Conservation (phyloP, 1,139 yeast species). For the Lodderomyces margitis region DNA sequence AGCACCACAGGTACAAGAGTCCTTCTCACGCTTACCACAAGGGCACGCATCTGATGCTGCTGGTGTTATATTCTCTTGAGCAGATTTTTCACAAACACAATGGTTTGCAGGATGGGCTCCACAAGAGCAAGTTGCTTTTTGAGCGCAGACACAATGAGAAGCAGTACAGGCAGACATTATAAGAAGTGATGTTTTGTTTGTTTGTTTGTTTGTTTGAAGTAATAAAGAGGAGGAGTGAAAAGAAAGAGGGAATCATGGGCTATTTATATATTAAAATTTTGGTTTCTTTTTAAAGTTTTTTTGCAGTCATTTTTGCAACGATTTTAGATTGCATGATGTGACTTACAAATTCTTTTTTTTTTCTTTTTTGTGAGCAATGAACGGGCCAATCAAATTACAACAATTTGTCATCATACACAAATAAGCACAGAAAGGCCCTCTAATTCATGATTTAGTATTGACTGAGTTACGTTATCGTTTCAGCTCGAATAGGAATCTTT, state of each 20-base stretch:
- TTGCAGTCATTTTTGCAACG: slow-evolving; percentile 3
- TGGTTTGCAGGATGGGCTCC: slow-evolving; percentile 48
- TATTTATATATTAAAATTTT: neutral
- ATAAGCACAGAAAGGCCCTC: no score
- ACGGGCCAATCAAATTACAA: neutral
- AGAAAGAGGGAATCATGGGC: neutral
- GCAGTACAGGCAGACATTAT: slow-evolving; percentile 36
- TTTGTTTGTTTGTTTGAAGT: no score
- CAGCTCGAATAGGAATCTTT: no score
- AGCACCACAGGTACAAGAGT: slow-evolving; percentile 43
- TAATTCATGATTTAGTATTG: no score
- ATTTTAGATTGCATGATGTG: neutral
- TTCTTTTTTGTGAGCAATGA: no score
- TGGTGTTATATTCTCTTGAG: slow-evolving; percentile 41
- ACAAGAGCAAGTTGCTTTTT: slow-evolving; percentile 51
- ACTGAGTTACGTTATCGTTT: no score
- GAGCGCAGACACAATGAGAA: slow-evolving; percentile 46
- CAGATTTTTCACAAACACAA: slow-evolving; percentile 44
- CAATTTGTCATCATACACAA: neutral
- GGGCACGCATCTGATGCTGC: slow-evolving; percentile 38
- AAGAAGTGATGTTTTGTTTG: slow-evolving; percentile 16
- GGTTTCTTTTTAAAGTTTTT: neutral
- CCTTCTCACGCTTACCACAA: slow-evolving; percentile 46
- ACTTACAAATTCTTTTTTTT: slow-evolving; percentile 1
- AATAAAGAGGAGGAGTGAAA: no score